phyloP scores from a whole-genome alignment of 2,329 filamentous ascomycete genomes.

The Arthrobotrys sinensis region DNA sequence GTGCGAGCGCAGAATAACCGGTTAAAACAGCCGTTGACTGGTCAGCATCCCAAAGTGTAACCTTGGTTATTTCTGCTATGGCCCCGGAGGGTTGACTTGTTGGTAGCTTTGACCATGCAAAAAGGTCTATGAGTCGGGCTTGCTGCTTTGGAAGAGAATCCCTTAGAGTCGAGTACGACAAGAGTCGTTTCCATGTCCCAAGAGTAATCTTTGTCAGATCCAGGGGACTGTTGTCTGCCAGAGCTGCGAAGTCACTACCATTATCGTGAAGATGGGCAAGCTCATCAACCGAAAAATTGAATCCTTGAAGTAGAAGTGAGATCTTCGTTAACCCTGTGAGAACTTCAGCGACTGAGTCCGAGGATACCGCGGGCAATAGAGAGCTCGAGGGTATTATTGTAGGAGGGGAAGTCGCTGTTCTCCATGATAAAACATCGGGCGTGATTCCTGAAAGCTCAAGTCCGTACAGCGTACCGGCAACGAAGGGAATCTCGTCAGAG shows the following conservation, averaged over 20 bases:
- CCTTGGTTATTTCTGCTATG: not conserved
- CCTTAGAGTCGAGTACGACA: not conserved
- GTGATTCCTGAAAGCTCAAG: slow-evolving; percentile 2
- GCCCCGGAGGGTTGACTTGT: not conserved
- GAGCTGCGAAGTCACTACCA: not conserved
- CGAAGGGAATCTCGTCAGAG: slow-evolving; percentile 8
- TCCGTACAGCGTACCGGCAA: slow-evolving; percentile 13
- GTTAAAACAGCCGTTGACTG: slow-evolving; percentile 1
- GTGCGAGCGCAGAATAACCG: not conserved
- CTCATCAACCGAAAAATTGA: slow-evolving; percentile 1
- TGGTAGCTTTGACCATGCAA: slow-evolving; percentile 24
- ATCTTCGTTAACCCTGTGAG: slow-evolving; percentile 9
- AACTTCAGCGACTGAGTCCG: not conserved
- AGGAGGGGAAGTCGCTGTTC: slow-evolving; percentile 13
- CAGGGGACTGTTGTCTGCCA: not conserved
- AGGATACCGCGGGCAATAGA: slow-evolving; percentile 6
- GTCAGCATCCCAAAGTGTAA: slow-evolving; percentile 6
- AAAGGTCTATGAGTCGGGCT: slow-evolving; percentile 15
- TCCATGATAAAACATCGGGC: slow-evolving; percentile 6
- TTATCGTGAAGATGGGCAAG: slow-evolving; percentile 3
- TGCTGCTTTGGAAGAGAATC: slow-evolving; percentile 10
- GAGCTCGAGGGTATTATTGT: slow-evolving; percentile 1
- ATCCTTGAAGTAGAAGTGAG: slow-evolving; percentile 13
- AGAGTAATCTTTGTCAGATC: not conserved
- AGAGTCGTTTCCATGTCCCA: slow-evolving; percentile 5